phyloP scores from a whole-genome alignment of 352 stramenopile species.

The Phytopythium sindhum region DNA sequence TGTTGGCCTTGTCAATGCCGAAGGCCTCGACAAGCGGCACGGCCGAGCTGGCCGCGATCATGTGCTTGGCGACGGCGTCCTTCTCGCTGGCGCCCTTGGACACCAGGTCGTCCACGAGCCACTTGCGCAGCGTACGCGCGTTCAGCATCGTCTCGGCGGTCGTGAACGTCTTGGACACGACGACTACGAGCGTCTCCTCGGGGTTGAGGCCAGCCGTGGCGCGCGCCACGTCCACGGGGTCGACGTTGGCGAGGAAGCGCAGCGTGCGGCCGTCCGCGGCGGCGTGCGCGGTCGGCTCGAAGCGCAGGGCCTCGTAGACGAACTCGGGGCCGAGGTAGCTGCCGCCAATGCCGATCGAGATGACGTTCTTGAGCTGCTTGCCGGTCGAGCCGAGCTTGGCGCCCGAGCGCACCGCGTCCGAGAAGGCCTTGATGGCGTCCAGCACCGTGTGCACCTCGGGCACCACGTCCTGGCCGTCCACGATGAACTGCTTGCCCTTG shows the following conservation, averaged over 20 bases:
- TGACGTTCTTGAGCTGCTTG: conserved; percentile 93
- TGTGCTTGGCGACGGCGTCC: conserved; percentile 92
- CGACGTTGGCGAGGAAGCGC: conserved; percentile 97
- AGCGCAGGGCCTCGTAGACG: conserved; percentile 93
- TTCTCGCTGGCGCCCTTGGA: conserved; percentile 75
- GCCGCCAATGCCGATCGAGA: conserved; percentile 97
- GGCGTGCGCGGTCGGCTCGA: conserved; percentile 83
- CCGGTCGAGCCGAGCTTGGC: conserved; percentile 89
- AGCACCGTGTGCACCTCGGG: conserved; percentile 95
- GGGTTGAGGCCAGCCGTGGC: conserved; percentile 90
- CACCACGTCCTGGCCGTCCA: conserved; percentile 96
- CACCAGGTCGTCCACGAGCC: conserved; percentile 92
- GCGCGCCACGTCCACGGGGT: conserved; percentile 95
- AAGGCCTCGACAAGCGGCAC: conserved; percentile 88
- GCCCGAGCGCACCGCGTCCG: conserved; percentile 87
- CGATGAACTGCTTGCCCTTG: conserved; percentile 73
- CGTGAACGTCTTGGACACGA: conserved; percentile 99
- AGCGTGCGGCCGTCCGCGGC: conserved; percentile 85
- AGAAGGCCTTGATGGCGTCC: conserved; percentile 94
- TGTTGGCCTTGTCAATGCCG: conserved; percentile 93
- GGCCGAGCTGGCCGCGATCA: conserved; percentile 88
- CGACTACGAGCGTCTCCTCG: conserved; percentile 95
- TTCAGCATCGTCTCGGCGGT: conserved; percentile 99
- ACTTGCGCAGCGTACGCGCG: conserved; percentile 93
- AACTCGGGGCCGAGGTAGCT: conserved; percentile 97